Evolutionary conservation across 2,329 filamentous ascomycete species (phyloP).

Genomic region (Talaromyces verruculosus): DNA sequence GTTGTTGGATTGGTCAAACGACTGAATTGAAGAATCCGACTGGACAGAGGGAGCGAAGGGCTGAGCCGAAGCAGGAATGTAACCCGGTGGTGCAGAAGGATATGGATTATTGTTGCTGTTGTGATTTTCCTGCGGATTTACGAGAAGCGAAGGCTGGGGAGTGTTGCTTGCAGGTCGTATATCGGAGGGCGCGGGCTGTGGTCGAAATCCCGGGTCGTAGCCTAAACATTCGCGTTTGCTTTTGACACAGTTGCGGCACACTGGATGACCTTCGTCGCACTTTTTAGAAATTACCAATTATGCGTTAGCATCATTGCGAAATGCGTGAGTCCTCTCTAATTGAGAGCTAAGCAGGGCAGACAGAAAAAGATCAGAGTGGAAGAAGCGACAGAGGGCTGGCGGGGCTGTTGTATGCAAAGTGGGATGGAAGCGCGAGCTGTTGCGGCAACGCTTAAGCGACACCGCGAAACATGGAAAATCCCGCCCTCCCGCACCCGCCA

Average conservation of each 20-base stretch:
- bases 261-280: constrained; percentile 95
- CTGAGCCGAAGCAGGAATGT: constrained; percentile 41
- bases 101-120: constrained; percentile 26
- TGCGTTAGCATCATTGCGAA: constrained; percentile 25
- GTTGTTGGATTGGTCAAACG: constrained; percentile 47
- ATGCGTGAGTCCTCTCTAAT: constrained; percentile 18
- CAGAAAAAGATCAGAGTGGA: constrained; percentile 22
- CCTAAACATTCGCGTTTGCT: constrained; percentile 67
- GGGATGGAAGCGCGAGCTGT: constrained; percentile 26
- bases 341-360: constrained; percentile 17
- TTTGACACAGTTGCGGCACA: constrained; percentile 72
- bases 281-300: constrained; percentile 44
- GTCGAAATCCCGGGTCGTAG: constrained; percentile 70
- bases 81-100: constrained; percentile 41
- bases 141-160: constrained; percentile 43
- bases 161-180: constrained; percentile 61
- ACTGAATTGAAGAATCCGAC: constrained; percentile 39
- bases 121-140: constrained; percentile 32
- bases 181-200: constrained; percentile 67
- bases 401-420: constrained; percentile 25
- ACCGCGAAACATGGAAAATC: constrained; percentile 12
- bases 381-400: constrained; percentile 17
- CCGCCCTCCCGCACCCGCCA: constrained; percentile 10
- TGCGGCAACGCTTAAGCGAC: constrained; percentile 20
- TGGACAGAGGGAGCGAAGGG: constrained; percentile 41